Conservation (phyloP, 352 stramenopile species). For the Globisporangium sylvaticum region DNA sequence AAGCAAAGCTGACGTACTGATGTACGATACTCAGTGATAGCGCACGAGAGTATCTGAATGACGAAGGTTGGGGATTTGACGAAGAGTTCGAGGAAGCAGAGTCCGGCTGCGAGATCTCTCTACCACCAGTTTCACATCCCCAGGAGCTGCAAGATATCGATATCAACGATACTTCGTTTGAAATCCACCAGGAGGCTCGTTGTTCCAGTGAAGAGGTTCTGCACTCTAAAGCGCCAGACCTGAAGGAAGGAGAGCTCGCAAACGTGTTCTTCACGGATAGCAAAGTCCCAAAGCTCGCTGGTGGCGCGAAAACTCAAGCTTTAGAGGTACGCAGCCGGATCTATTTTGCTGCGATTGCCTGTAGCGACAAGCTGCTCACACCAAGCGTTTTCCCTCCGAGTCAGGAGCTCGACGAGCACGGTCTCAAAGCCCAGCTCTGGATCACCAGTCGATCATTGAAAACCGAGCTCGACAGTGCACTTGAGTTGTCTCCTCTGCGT, state of each 20-base stretch:
- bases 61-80: neutral
- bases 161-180: neutral
- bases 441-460: constrained; percentile 13
- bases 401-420: neutral
- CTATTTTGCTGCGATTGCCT: neutral
- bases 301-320: neutral
- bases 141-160: neutral
- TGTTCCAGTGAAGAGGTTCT: neutral
- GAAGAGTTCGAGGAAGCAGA: neutral
- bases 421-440: constrained; percentile 1
- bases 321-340: neutral
- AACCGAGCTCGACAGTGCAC: neutral
- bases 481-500: neutral
- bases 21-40: neutral
- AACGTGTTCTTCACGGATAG: constrained; percentile 19
- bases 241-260: constrained; percentile 7
- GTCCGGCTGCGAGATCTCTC: neutral
- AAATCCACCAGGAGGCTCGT: neutral
- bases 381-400: neutral
- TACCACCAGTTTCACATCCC: neutral
- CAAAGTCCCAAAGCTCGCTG: constrained; percentile 6
- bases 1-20: neutral
- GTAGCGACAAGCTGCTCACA: too few relatives aligned
- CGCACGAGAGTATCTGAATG: neutral
- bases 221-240: neutral